Base-by-base conservation (phyloP, 75 land plant genomes). In the Cunninghamia lanceolata region DNA sequence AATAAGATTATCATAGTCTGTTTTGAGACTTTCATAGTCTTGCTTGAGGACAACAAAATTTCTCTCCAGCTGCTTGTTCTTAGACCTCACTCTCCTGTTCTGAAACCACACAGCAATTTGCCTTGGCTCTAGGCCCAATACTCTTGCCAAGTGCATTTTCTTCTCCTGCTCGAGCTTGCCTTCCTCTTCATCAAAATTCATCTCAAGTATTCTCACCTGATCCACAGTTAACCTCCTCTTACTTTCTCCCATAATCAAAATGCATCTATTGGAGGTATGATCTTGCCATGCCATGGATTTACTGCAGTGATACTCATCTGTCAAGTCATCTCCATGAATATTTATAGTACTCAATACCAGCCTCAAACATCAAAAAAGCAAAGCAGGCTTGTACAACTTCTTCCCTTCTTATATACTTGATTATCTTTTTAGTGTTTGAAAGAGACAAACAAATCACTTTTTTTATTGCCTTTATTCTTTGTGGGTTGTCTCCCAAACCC, bases 91-190 rank as follows among this genome's bases (percentile, higher is more conserved):
- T 35, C 84, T 47, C 25, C 84, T 47, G 84, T 83, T 83, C 34
- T 83, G 84, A 54, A 83, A 83, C 84, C 84, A 46, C 52, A 83
- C 84, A 35, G 45, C 52, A 47, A 83, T 35, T 46, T 83, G 84
- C 38, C 84, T 47, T 53, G 84, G 84, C 59, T 42, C 28, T 17
- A 83, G 84, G 1, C 59, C 66, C 53, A 83, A 35, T 35, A 10
- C 84, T 34, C 34, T 38, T 17, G 84, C 84, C 34, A 83, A 36
- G 30, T 30, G 45, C 38, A 46, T 54, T 36, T 83, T 83, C 52
- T 54, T 47, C 52, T 83, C 84, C 0, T 38, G 25, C 7, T 83
- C 54, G 8, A 83, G 84, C 84, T 83, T 83, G 15, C 52, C 52
- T 9, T 50, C 84, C 66, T 34, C 45, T 34, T 83, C 84, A 30